Conservation (phyloP, 1,139 yeast genomes). For the Arxiozyma heterogenica region DNA sequence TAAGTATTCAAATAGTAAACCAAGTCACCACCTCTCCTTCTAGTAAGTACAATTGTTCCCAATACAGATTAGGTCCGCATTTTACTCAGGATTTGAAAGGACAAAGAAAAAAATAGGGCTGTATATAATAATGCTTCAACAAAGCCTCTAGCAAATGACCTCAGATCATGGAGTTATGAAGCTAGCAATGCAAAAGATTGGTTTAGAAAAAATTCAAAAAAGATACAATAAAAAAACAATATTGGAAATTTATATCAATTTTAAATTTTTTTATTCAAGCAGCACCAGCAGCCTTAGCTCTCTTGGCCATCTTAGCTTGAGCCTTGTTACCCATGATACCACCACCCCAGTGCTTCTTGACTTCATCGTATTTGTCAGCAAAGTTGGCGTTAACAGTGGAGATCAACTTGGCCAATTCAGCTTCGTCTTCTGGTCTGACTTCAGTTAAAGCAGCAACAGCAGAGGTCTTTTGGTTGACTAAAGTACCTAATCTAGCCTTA, state of each 20-base stretch:
- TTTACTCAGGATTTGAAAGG: neutral
- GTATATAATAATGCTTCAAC: constrained; percentile 1
- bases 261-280: constrained; percentile 8
- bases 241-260: neutral
- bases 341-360: constrained; percentile 99
- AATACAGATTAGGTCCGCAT: neutral
- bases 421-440: constrained; percentile 86
- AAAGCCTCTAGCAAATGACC: neutral
- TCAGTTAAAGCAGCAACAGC: constrained; percentile 96
- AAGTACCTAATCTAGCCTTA: constrained; percentile 96
- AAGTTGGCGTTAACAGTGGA: constrained; percentile 91
- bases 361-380: constrained; percentile 84
- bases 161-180: neutral
- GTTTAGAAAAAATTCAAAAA: neutral
- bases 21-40: neutral
- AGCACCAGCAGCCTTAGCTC: constrained; percentile 40
- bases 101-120: neutral
- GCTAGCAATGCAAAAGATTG: constrained; percentile 3
- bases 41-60: neutral
- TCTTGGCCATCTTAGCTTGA: constrained; percentile 59
- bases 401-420: constrained; percentile 84
- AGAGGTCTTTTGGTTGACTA: constrained; percentile 94
- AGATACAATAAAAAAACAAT: neutral
- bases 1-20: neutral
- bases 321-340: constrained; percentile 95